Evolutionary conservation across 2,329 filamentous ascomycete species (phyloP).

Genomic region (Exophiala lecanii-corni): DNA sequence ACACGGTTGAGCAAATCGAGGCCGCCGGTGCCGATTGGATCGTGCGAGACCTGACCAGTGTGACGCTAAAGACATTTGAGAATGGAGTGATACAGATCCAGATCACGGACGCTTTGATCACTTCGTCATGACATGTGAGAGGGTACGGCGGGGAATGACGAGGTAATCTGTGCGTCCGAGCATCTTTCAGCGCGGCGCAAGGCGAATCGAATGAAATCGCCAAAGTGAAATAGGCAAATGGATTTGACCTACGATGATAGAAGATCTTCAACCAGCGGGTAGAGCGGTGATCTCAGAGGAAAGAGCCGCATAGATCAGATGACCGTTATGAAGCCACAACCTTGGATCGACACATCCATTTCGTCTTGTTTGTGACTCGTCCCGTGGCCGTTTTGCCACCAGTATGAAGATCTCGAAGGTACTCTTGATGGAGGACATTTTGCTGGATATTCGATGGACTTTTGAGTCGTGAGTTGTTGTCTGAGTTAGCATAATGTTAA

Average conservation of each 20-base stretch:
- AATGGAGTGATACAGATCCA: slow-evolving; percentile 19
- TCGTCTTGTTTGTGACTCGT: not conserved
- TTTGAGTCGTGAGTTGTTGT: too few species aligned
- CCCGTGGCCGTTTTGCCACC: not conserved
- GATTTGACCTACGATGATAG: too few species aligned
- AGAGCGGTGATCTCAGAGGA: too few species aligned
- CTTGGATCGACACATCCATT: not conserved
- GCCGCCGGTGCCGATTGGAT: slow-evolving; percentile 84
- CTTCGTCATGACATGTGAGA: slow-evolving; percentile 2
- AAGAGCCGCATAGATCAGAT: slow-evolving; percentile 7
- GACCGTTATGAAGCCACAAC: slow-evolving; percentile 4
- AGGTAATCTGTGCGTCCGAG: not conserved
- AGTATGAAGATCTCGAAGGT: too few species aligned
- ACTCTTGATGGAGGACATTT: too few species aligned
- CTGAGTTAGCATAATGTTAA: too few species aligned
- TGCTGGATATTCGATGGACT: too few species aligned
- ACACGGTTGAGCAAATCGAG: slow-evolving; percentile 65
- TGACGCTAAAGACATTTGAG: slow-evolving; percentile 50
- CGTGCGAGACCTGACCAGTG: slow-evolving; percentile 70
- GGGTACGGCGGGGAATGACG: not conserved
- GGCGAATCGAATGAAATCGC: too few species aligned
- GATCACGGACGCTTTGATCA: slow-evolving; percentile 21
- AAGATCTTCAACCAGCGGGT: too few species aligned
- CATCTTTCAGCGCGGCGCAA: slow-evolving; percentile 13
- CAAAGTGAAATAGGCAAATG: too few species aligned